Evolutionary conservation across 257 asterid species (phyloP).

Genomic region (Solanum medicagineum): DNA sequence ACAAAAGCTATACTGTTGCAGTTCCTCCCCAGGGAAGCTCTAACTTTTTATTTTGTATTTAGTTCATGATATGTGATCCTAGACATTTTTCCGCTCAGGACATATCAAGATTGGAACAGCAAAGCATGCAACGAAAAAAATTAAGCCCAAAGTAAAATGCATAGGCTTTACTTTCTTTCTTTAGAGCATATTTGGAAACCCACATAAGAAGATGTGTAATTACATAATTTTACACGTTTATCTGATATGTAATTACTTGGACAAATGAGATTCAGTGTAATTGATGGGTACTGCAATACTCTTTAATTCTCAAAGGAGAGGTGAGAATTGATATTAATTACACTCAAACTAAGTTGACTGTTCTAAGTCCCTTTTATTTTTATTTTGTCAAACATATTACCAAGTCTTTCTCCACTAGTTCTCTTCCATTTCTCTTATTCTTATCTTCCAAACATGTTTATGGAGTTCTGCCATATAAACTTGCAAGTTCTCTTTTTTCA

Average conservation of each 20-base stretch:
- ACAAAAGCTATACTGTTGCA: background rate
- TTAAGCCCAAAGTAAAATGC: background rate
- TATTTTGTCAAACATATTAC: background rate
- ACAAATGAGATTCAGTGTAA: background rate
- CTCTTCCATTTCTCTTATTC: background rate
- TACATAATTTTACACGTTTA: background rate
- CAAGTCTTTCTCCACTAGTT: too few relatives aligned
- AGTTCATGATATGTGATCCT: background rate
- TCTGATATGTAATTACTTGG: background rate
- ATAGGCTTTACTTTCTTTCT: background rate
- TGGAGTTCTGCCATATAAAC: background rate
- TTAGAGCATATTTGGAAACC: background rate
- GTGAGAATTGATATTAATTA: background rate
- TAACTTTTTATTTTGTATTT: background rate
- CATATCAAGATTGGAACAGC: background rate
- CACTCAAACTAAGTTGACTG: background rate
- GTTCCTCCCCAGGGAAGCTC: background rate
- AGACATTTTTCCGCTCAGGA: background rate
- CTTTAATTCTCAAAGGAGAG: background rate
- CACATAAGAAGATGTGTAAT: background rate
- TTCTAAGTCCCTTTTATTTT: background rate
- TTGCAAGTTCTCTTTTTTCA: background rate
- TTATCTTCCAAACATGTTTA: background rate
- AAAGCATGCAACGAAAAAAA: background rate
- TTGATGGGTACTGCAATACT: background rate